These are phyloP conservation scores for Hypoxylon sp. DNA, from an alignment of 2,329 filamentous ascomycete species.

Conservation along the genomic window DNA sequence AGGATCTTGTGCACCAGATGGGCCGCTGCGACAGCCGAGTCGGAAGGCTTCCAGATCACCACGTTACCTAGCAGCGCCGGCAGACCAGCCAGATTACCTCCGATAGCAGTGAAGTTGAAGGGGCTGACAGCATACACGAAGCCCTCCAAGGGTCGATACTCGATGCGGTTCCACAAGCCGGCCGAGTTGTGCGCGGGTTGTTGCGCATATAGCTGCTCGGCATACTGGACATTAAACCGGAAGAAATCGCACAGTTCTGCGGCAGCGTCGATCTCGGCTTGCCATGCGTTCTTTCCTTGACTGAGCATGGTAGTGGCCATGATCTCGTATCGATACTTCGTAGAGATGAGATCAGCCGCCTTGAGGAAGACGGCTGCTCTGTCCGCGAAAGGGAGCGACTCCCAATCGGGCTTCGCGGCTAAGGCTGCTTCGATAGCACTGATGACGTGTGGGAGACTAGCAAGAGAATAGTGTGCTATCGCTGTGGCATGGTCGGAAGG, in stretches of 20 bases:
- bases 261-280: slow-evolving; percentile 97
- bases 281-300: slow-evolving; percentile 98
- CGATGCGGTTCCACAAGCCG: slow-evolving; percentile 91
- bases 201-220: slow-evolving; percentile 88
- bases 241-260: slow-evolving; percentile 94
- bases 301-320: slow-evolving; percentile 97
- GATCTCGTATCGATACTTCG: slow-evolving; percentile 95
- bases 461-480: slow-evolving; percentile 88
- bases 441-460: slow-evolving; percentile 80
- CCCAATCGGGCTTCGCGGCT: slow-evolving; percentile 88
- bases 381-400: slow-evolving; percentile 87
- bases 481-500: slow-evolving; percentile 82
- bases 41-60: slow-evolving; percentile 96
- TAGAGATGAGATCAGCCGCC: slow-evolving; percentile 89
- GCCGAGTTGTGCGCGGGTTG: slow-evolving; percentile 87
- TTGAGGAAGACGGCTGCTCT: slow-evolving; percentile 95
- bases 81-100: slow-evolving; percentile 84
- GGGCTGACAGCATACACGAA: slow-evolving; percentile 96
- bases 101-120: slow-evolving; percentile 98
- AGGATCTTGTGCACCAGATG: slow-evolving; percentile 93
- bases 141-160: slow-evolving; percentile 90
- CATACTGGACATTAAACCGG: slow-evolving; percentile 94
- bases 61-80: slow-evolving; percentile 94
- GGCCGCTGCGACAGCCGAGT: slow-evolving; percentile 88
- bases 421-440: slow-evolving; percentile 87